Base-by-base conservation (phyloP, 208 protist genomes). In the Leishmania arabica region DNA sequence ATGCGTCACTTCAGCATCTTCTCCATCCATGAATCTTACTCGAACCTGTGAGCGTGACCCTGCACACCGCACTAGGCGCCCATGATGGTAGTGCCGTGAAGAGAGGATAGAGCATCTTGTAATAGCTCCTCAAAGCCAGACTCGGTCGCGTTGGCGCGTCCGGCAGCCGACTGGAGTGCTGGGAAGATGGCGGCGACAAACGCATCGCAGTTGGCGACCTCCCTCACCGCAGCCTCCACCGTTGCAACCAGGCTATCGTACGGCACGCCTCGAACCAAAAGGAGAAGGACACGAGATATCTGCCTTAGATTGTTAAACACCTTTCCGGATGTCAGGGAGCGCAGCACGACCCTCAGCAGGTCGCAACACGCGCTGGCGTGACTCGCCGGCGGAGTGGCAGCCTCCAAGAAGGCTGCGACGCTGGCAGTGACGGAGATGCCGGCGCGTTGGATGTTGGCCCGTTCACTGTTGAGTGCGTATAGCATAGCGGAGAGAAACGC, bases 401-500 rank as follows among this genome's bases (percentile, higher is more conserved):
- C 69, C 75, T 86, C 81, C 64, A 94, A 60, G 71, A 85, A 95
- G 17, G 84, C 56, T 47, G 86, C 88, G 17, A 94, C 90, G 51
- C 60, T 84, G 2, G 86, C 78, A 15, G 88, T 82, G 15, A 97
- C 84, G 56, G 84, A 86, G 31, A 90, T 88, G 62, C 94, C 94
- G 49, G 86, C 82, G 45, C 91, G 92, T 73, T 96, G 94, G 49
- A 91, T 86, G 75, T 84, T 86, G 9, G 83, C 75, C 0, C 86
- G 78, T 19, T 91, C 88, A 45, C 78, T 87, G 58, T 87, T 86
- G 4, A 97, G 84, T 2, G 91, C 87, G 71, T 94, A 96, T n/a
- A 92, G 81, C 34, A 94, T 90, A 42, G 91, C 90, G 5, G 87
- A 86, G 49, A 95, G 73, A 81, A 97, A 95, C 0, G 86, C 84